Percentiles rank a stretch among this genome's conserved stretches.
These are phyloP conservation scores for Boletellus ananiceps DNA, from an alignment of 768 basidiomycete species.

Conservation along the genomic window DNA sequence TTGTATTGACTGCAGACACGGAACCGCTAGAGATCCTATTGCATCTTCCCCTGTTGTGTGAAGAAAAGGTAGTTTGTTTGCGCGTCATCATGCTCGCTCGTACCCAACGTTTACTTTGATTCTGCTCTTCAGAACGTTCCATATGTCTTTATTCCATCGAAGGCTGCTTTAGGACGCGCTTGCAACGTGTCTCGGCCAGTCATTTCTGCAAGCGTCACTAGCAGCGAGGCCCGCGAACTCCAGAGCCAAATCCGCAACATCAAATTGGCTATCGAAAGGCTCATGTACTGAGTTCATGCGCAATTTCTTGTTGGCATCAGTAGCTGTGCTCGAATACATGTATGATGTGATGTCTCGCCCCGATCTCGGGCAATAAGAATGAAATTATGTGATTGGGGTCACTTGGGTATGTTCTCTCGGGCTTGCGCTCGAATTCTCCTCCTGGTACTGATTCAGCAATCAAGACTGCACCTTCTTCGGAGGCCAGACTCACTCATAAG, in stretches of 20 bases:
- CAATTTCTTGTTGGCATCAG: not conserved
- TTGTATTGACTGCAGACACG: slow-evolving; percentile 93
- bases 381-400: slow-evolving; percentile 5
- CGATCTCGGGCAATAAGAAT: not conserved
- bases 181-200: slow-evolving; percentile 95
- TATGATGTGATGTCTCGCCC: slow-evolving; percentile 5
- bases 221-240: slow-evolving; percentile 89
- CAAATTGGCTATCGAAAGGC: slow-evolving; percentile 78
- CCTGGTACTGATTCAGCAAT: slow-evolving; percentile 36
- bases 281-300: slow-evolving; percentile 37
- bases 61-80: slow-evolving; percentile 75
- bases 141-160: slow-evolving; percentile 92
- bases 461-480: not conserved
- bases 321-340: slow-evolving; percentile 12
- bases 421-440: slow-evolving; percentile 82
- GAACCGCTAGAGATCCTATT: slow-evolving; percentile 97
- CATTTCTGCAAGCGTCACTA: slow-evolving; percentile 94
- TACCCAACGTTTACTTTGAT: not conserved
- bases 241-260: slow-evolving; percentile 82
- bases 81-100: not conserved
- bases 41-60: slow-evolving; percentile 94
- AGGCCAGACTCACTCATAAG: slow-evolving; percentile 71
- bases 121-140: slow-evolving; percentile 72
- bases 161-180: slow-evolving; percentile 92
- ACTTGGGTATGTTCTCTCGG: slow-evolving; percentile 86